Evolutionary conservation across 345 rosid species (phyloP), one percentile per base, ranked within the genome.

Genomic region (Erucastrum elatum): DNA sequence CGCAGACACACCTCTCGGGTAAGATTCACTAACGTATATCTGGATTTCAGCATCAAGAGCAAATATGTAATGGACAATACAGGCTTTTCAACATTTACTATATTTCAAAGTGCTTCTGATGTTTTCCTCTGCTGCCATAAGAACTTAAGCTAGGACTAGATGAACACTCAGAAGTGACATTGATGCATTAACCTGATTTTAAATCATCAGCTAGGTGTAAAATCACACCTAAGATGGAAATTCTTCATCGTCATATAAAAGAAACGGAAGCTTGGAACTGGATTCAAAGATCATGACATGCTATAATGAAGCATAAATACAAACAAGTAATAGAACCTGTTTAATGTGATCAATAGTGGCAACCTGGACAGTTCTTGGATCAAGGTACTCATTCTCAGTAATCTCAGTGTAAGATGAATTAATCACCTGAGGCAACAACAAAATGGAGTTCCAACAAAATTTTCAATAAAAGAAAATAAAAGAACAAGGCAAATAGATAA

Each of bases 1-100:
- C 2, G 93, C 84, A 85, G 85, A 90, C 26, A 91, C 74, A 74
- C 99, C 99, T 84, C 90, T 95, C 8, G 98, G 97, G 83, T 93
- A 95, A 75, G 93, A 90, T 85, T 93, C 99, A 65, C 85, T 88
- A 63, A 85, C 94, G 81, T 95, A 95, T 84, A 84, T 95, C 33
- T 86, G 87, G 51, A 93, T 76, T 84, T 95, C 98, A 30, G 90
- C 92, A 76, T 95, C 99, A 53, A 95, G 82, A 73, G 97, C 89
- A 87, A 67, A 85, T 80, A 98, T 95, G 88, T 73, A 84, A 86
- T 21, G 44, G 31, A 34, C 37, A 75, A 31, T 55, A 21, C 55
- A 46, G 5, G 16, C 4, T 46, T 46, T 35, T 35, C 41, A 35
- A 34, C 37, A 34, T 34, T 5, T 34, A 34, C 6, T 3, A 35